Evolutionary conservation across 768 basidiomycete species (phyloP), one percentile per base, ranked within the genome.

Genomic region (Mycena floridula): DNA sequence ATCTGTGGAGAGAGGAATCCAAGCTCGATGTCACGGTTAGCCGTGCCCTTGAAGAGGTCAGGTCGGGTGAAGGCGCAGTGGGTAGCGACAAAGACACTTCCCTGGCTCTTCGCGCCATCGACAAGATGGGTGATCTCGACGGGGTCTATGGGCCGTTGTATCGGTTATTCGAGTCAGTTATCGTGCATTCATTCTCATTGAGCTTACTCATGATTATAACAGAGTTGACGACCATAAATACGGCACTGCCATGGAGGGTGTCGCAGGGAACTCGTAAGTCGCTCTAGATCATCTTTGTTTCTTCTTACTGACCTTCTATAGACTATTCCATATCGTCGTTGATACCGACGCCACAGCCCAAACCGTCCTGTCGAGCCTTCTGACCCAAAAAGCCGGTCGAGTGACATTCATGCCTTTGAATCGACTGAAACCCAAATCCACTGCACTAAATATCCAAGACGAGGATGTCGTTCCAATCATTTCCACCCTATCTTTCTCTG

Each of bases 351-450:
- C 84, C 35, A 98, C 93, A 0, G 96, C 93, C 1, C 83, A 83
- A 2, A 81, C 77, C 57, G 82, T 98, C n/a, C 79, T 99, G 11
- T 89, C 96, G 16, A 70, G 86, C 51, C 97, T 99, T 95, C 69
- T 93, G 54, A 82, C 82, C 56, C 93, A 98, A 60, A 90, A 88
- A 60, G 87, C 81, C 9, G 96, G 95, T 2, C 83, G 96, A 41
- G 89, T 99, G 7, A 99, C 96, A 0, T 97, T 98, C 67, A 94
- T 99, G 85, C 96, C 96, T 16, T 77, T 99, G 30, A 98, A 98
- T 63, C 85, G 96, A 12, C 80, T 99, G 47, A 84, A 85, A 54
- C 85, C 87, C 43, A 89, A 87, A 50, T 73, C 72, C 27, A 69
- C 72, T 1, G 70, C 76, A 0, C 68, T 79, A 16, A n/a, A n/a